A percentile compares a stretch with the other conserved stretches of the same genome.
phyloP scores from a whole-genome alignment of 2,329 filamentous ascomycete genomes.

The Neopestalotiopsis clavispora region DNA sequence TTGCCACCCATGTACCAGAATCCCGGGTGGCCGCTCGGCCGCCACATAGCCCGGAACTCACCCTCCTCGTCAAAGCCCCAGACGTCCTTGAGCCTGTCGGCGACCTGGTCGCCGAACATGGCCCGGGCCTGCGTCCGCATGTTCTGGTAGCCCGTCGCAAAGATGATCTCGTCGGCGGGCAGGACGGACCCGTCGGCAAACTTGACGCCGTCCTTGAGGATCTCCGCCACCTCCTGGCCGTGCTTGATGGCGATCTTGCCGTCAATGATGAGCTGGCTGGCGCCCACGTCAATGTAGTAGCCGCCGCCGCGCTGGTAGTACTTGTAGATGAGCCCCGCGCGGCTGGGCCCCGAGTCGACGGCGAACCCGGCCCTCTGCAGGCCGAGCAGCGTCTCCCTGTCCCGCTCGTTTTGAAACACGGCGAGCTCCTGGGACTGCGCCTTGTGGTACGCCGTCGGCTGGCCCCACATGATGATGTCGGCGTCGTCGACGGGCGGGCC shows the following conservation, averaged over 20 bases:
- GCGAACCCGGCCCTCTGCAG: slow-evolving; percentile 62
- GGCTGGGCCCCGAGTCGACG: slow-evolving; percentile 60
- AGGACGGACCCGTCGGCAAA: slow-evolving; percentile 55
- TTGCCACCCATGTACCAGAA: slow-evolving; percentile 60
- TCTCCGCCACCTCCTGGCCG: slow-evolving; percentile 52
- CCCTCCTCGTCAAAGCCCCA: slow-evolving; percentile 65
- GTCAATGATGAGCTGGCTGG: slow-evolving; percentile 56
- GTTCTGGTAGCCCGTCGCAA: slow-evolving; percentile 65
- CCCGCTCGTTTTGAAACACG: slow-evolving; percentile 37
- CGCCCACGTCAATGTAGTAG: slow-evolving; percentile 64
- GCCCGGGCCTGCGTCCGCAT: slow-evolving; percentile 68
- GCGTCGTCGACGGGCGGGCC: slow-evolving; percentile 68
- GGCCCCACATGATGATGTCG: slow-evolving; percentile 63
- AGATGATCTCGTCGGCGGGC: slow-evolving; percentile 60
- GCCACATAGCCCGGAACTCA: slow-evolving; percentile 56
- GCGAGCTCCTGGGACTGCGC: slow-evolving; percentile 55
- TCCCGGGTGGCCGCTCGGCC: slow-evolving; percentile 50
- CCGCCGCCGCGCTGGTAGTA: slow-evolving; percentile 66
- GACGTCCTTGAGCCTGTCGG: slow-evolving; percentile 60
- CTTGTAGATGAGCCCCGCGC: slow-evolving; percentile 59
- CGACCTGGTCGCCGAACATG: slow-evolving; percentile 66
- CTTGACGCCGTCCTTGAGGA: slow-evolving; percentile 44
- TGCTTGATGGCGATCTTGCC: slow-evolving; percentile 61
- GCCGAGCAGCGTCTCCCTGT: slow-evolving; percentile 48
- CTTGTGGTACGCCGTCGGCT: slow-evolving; percentile 66